phyloP scores from a whole-genome alignment of 148 eudicot genomes.

The Persicaria tinctoria region DNA sequence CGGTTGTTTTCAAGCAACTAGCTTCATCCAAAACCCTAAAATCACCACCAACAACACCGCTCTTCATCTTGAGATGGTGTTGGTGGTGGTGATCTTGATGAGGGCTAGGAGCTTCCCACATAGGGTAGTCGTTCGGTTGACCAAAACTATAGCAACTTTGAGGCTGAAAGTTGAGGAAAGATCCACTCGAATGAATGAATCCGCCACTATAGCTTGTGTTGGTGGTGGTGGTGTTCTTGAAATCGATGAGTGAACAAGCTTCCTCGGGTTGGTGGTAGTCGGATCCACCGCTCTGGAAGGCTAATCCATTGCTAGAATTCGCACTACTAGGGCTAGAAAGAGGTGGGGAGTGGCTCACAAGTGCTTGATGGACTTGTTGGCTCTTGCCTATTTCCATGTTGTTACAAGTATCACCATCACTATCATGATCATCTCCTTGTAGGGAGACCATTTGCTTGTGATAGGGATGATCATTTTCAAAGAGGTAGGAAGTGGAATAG shows the following conservation, averaged over 20 bases:
- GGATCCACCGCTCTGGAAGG: constrained; percentile 17
- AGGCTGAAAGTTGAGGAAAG: constrained; percentile 53
- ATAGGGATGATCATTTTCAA: constrained; percentile 5
- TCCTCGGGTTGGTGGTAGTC: constrained; percentile 31
- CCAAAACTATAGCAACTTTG: constrained; percentile 9
- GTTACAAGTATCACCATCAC: constrained; percentile 9
- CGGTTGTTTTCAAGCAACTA: constrained; percentile 22
- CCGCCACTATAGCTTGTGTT: constrained; percentile 19
- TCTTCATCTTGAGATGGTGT: constrained; percentile 8
- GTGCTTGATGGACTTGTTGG: constrained; percentile 8
- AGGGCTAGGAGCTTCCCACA: constrained; percentile 33
- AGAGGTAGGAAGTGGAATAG: constrained; percentile 5
- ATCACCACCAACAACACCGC: background rate
- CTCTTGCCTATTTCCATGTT: background rate
- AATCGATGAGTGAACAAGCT: constrained; percentile 49
- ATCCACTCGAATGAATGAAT: constrained; percentile 27
- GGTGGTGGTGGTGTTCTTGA: constrained; percentile 26
- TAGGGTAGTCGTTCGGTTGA: constrained; percentile 18
- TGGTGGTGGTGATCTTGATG: constrained; percentile 18
- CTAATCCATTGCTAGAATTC: constrained; percentile 40
- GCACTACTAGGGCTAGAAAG: constrained; percentile 63
- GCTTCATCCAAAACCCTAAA: constrained; percentile 16
- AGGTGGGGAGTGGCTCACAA: constrained; percentile 38
- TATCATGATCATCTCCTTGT: constrained; percentile 13
- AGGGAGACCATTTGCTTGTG: background rate